phyloP scores from a whole-genome alignment of 2,329 filamentous ascomycete species.

The Exserohilum rostratum region DNA sequence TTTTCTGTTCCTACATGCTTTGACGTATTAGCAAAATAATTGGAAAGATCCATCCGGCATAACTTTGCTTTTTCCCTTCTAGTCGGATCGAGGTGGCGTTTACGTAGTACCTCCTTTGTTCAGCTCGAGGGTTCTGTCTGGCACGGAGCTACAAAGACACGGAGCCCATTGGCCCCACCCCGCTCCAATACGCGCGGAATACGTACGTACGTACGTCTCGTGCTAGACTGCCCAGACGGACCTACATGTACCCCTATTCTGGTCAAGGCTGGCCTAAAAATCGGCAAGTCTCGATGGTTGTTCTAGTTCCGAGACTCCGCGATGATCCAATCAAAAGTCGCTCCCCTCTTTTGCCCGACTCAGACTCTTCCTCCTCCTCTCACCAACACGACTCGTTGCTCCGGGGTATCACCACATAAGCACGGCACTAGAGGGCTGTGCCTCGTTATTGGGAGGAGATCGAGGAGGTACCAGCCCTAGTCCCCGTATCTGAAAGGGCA shows the following conservation, averaged over 20 bases:
- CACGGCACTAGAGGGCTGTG: conserved; percentile 2
- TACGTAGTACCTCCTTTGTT: background rate
- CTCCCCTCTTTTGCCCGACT: background rate
- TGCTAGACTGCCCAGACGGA: no score
- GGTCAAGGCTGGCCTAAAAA: background rate
- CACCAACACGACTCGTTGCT: conserved; percentile 13
- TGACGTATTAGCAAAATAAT: background rate
- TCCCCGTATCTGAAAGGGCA: conserved; percentile 2
- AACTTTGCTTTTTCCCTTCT: background rate
- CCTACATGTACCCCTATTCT: background rate
- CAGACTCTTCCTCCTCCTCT: background rate
- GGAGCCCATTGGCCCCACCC: background rate
- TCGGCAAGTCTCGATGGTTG: background rate
- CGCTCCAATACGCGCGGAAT: background rate
- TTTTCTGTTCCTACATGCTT: background rate
- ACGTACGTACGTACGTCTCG: no score
- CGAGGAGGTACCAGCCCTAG: conserved; percentile 1
- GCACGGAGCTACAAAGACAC: background rate
- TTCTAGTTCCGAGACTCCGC: conserved; percentile 4
- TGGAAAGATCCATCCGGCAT: background rate
- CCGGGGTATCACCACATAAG: background rate
- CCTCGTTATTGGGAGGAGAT: conserved; percentile 8
- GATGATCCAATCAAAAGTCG: conserved; percentile 10
- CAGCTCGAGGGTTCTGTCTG: background rate
- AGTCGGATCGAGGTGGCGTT: background rate